A percentile compares a stretch with the other conserved stretches of the same genome.
Evolutionary conservation across 768 basidiomycete genomes (phyloP).

Genomic region (Postia placenta): DNA sequence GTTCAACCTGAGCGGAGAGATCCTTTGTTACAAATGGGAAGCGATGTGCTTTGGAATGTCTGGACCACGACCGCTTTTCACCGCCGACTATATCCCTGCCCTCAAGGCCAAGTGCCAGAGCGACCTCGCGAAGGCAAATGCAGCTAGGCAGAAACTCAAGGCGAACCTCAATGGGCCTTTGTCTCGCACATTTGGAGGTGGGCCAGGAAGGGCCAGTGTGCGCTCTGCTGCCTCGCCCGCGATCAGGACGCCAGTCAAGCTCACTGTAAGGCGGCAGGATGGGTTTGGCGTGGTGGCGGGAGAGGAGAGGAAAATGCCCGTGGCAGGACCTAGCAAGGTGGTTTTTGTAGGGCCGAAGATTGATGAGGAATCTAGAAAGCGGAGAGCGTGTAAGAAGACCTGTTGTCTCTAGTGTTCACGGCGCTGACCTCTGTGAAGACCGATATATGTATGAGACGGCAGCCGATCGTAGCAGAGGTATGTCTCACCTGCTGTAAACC

Average conservation of each 20-base stretch:
- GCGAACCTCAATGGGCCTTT: slow-evolving; percentile 15
- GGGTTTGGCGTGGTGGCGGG: slow-evolving; percentile 7
- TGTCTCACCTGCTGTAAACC: background rate
- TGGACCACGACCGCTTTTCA: slow-evolving; percentile 37
- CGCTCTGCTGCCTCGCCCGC: background rate
- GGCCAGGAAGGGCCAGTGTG: slow-evolving; percentile 7
- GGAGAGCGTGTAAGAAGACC: slow-evolving; percentile 61
- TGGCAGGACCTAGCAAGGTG: slow-evolving; percentile 25
- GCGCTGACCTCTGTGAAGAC: slow-evolving; percentile 45
- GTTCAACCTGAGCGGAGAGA: slow-evolving; percentile 46
- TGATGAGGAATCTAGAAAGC: slow-evolving; percentile 30
- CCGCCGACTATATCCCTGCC: slow-evolving; percentile 39
- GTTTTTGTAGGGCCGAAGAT: slow-evolving; percentile 24
- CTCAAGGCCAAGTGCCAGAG: slow-evolving; percentile 37
- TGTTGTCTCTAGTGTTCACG: too few species aligned
- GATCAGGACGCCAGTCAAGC: slow-evolving; percentile 6
- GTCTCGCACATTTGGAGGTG: slow-evolving; percentile 9
- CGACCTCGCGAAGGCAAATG: slow-evolving; percentile 21
- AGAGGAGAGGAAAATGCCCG: slow-evolving; percentile 7
- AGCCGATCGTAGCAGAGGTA: slow-evolving; percentile 78
- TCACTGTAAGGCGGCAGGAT: slow-evolving; percentile 8
- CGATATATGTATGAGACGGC: slow-evolving; percentile 95
- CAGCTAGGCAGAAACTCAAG: slow-evolving; percentile 25
- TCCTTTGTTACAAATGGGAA: slow-evolving; percentile 66
- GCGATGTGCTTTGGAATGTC: slow-evolving; percentile 30